Percentiles rank a stretch among this genome's conserved stretches.
Conservation (phyloP, 1,139 yeast species). For the Sugiyamaella grinbergsii region DNA sequence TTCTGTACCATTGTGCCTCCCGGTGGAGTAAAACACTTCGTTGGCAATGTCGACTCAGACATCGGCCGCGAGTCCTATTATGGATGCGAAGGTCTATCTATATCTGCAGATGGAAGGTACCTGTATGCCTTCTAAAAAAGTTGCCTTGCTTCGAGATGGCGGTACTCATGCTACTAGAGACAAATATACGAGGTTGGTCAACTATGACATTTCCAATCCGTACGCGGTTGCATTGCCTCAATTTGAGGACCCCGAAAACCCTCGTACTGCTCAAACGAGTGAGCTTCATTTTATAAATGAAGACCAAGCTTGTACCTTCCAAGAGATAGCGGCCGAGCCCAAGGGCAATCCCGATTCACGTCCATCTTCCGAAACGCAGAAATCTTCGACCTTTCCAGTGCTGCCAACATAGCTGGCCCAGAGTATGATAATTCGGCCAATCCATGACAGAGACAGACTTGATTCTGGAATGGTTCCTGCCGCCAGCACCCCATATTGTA, state of each 20-base stretch:
- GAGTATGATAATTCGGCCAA: slow-evolving; percentile 22
- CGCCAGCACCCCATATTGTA: slow-evolving; percentile 22
- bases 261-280: slow-evolving; percentile 27
- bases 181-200: slow-evolving; percentile 25
- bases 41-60: slow-evolving; percentile 26
- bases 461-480: slow-evolving; percentile 22
- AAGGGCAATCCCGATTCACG: slow-evolving; percentile 20
- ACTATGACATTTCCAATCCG: slow-evolving; percentile 24
- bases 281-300: slow-evolving; percentile 27
- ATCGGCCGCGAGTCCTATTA: slow-evolving; percentile 27
- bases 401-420: slow-evolving; percentile 28
- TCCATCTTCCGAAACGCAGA: slow-evolving; percentile 26
- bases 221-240: slow-evolving; percentile 27
- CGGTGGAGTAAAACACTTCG: slow-evolving; percentile 24
- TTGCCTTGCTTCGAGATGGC: slow-evolving; percentile 29
- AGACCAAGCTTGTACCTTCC: slow-evolving; percentile 26
- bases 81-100: slow-evolving; percentile 28
- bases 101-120: slow-evolving; percentile 25
- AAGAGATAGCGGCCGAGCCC: slow-evolving; percentile 25
- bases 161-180: slow-evolving; percentile 30
- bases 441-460: slow-evolving; percentile 26
- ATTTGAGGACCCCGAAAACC: slow-evolving; percentile 29
- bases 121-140: slow-evolving; percentile 26
- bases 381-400: slow-evolving; percentile 24
- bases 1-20: slow-evolving; percentile 28